These are phyloP conservation scores for Adansonia digitata DNA, from an alignment of 345 rosid genomes.

Conservation along the genomic window DNA sequence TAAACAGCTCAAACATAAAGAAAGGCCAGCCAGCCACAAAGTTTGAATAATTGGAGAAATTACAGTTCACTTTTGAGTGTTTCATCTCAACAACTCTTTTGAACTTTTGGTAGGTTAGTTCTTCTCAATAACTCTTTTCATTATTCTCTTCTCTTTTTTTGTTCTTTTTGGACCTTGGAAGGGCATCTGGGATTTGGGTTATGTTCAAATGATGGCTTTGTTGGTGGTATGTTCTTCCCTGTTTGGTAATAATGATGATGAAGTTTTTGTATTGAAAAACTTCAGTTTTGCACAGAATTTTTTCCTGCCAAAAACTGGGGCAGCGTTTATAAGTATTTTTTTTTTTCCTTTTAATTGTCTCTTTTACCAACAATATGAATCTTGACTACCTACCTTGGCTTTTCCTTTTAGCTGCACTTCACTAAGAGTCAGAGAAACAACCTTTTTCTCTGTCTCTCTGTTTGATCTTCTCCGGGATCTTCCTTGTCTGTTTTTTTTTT, in stretches of 20 bases:
- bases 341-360: not conserved
- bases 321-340: not conserved
- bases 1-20: not conserved
- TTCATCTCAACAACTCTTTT: not conserved
- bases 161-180: not conserved
- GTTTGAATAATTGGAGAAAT: not conserved
- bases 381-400: not conserved
- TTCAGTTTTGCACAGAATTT: not conserved
- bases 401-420: not conserved
- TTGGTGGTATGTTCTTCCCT: not conserved
- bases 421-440: not conserved
- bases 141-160: not conserved
- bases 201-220: not conserved
- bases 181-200: not conserved
- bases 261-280: not conserved
- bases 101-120: conserved; percentile 9
- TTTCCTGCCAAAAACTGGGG: not conserved
- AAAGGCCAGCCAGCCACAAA: not conserved
- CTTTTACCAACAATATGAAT: not conserved
- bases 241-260: not conserved
- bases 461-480: not conserved
- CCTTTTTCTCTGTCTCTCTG: not conserved
- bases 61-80: not conserved
- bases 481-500: not conserved
- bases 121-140: not conserved